These are phyloP conservation scores for Lachancea dasiensis DNA, from an alignment of 805 yeast genomes.

Conservation along the genomic window DNA sequence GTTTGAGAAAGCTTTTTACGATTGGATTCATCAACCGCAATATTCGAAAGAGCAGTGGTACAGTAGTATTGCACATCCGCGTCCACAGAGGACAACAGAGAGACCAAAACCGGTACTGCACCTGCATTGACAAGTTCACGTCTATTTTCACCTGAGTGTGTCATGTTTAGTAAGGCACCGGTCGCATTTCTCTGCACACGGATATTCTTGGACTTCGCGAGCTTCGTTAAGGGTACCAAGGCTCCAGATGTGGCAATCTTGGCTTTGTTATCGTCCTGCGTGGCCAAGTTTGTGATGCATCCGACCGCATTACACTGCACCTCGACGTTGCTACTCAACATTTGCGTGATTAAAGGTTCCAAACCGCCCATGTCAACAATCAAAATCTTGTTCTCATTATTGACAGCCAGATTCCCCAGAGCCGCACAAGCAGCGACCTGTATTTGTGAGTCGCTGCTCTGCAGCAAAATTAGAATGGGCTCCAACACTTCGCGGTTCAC, in stretches of 20 bases:
- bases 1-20: slow-evolving; percentile 83
- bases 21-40: slow-evolving; percentile 93
- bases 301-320: slow-evolving; percentile 99
- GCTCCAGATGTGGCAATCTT: slow-evolving; percentile 97
- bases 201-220: slow-evolving; percentile 89
- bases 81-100: slow-evolving; percentile 76
- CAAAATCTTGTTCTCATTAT: slow-evolving; percentile 85
- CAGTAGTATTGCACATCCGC: slow-evolving; percentile 98
- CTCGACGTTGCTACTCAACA: slow-evolving; percentile 95
- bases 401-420: slow-evolving; percentile 94
- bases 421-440: slow-evolving; percentile 99
- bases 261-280: slow-evolving; percentile 94
- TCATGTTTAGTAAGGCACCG: slow-evolving; percentile 96
- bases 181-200: slow-evolving; percentile 98
- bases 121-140: slow-evolving; percentile 96
- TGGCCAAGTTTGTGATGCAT: slow-evolving; percentile 94
- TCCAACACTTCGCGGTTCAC: slow-evolving; percentile 89
- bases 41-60: slow-evolving; percentile 93
- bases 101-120: slow-evolving; percentile 92
- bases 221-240: slow-evolving; percentile 83
- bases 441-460: slow-evolving; percentile 85
- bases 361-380: slow-evolving; percentile 98
- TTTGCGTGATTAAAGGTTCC: slow-evolving; percentile 92
- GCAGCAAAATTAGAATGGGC: slow-evolving; percentile 83
- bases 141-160: slow-evolving; percentile 94